Base-by-base conservation (phyloP, 1,284 basidiomycete species). In the Cryptococcus jaspeensis region DNA sequence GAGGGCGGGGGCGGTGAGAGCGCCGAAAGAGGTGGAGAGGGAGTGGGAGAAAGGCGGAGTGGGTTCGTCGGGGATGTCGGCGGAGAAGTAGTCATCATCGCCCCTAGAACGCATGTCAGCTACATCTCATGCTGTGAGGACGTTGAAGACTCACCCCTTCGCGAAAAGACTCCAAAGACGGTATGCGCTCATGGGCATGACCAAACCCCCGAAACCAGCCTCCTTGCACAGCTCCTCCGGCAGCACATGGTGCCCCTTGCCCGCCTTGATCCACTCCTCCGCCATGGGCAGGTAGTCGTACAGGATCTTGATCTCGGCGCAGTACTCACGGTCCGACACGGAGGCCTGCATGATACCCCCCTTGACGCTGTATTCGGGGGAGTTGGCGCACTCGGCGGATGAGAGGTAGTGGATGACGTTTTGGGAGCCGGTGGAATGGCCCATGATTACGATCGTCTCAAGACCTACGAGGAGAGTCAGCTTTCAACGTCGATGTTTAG, bases 341-440 rank as follows among this genome's bases (percentile, higher is more conserved):
- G 77, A 73, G 1, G 75, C 78, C 60, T 79, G 78, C 59, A 79
- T 71, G 60, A 79, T 78, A 3, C 73, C 78, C 1, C 71, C 74
- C 12, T 70, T 56, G 39, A 74, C 68, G 8, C 39, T 32, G 22
- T 37, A 11, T 15, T 50, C 52, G 36, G 47, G 20, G 9, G 36
- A 20, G 5, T 47, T 38, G n/a, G 63, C 43, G 20, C 52, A 46
- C 8, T 18, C 28, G 46, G 48, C 37, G 35, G 50, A 62, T 60
- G 67, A 63, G 35, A 78, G 67, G 64, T 75, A 78, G 45, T 71
- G 67, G 18, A 77, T 72, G 22, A 75, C 70, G 53, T 78, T 75
- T 60, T 79, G 78, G 13, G 69, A 75, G 12, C 78, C 78, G 6
- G 78, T 79, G 3, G 72, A 75, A 56, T 78, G 76, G 40, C 77